phyloP scores from a whole-genome alignment of 352 stramenopile species.

The Phytophthora colocasiae region DNA sequence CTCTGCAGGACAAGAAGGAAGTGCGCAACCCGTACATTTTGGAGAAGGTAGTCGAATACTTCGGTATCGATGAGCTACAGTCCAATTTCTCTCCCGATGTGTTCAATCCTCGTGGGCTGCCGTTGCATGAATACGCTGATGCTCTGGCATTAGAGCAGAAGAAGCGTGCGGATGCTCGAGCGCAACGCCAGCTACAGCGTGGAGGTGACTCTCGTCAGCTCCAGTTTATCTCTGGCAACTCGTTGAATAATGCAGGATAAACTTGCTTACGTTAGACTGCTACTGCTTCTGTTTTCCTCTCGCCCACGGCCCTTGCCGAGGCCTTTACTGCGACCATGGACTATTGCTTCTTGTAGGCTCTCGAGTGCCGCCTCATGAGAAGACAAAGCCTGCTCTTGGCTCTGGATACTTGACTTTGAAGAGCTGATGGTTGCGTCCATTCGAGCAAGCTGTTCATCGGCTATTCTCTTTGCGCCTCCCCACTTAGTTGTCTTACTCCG shows the following conservation, averaged over 20 bases:
- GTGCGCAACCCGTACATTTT: constrained; percentile 90
- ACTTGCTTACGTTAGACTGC: constrained; percentile 24
- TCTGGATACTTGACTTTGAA: constrained; percentile 12
- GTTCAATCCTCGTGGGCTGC: constrained; percentile 75
- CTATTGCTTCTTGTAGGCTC: constrained; percentile 38
- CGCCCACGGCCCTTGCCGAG: constrained; percentile 47
- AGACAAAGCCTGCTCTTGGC: constrained; percentile 21
- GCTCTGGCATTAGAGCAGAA: constrained; percentile 72
- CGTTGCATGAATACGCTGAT: constrained; percentile 77
- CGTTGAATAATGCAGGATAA: constrained; percentile 23
- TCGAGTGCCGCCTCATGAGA: constrained; percentile 11
- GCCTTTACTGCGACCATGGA: constrained; percentile 49
- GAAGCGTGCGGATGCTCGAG: constrained; percentile 48
- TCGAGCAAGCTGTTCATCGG: constrained; percentile 44
- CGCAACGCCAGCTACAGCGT: constrained; percentile 44
- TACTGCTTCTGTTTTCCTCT: constrained; percentile 14
- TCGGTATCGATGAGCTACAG: constrained; percentile 83
- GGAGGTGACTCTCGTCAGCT: constrained; percentile 20
- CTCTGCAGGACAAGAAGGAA: constrained; percentile 82
- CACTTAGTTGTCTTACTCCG: constrained; percentile 59
- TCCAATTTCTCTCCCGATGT: constrained; percentile 70
- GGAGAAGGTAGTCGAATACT: constrained; percentile 88
- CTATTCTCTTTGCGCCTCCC: constrained; percentile 59
- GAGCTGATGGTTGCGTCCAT: constrained; percentile 38
- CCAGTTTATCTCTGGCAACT: constrained; percentile 29